Base-by-base conservation (phyloP, 1,284 basidiomycete species). In the Irpex sp. region DNA sequence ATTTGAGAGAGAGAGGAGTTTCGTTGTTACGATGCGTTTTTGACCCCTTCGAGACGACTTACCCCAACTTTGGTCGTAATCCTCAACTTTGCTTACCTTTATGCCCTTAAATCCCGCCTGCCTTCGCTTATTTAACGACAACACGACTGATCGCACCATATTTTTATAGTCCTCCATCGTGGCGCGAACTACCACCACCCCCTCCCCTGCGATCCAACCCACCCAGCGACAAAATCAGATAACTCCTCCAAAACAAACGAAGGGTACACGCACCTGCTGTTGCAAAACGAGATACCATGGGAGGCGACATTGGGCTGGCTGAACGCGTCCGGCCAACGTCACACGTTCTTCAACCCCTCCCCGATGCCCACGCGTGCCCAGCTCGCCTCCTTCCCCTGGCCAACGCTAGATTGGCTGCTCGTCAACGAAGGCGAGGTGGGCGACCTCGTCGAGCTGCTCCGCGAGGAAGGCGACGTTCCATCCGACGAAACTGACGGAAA, bases 281-380 rank as follows among this genome's bases (percentile, higher is more conserved):
- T 86, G 0, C 84, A 86, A 66, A 86, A 87, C 67, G 85, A 87
- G 67, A 83, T 86, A n/a, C 77, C 77, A 1, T 69, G 78, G 58
- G 59, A 66, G 5, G 78, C 78, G 4, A 84, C 82, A 0, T 69
- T 80, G 35, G 68, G 70, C 26, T 77, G 73, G 62, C 75, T 80
- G 54, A 70, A 74, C 7, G 1, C 61, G 67, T 37, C 19, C 15
- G 1, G 59, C 26, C 13, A 63, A 64, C 46, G 65, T 70, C 8
- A 72, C 69, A 78, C 78, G 0, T 75, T 86, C 57, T 79, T 82
- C 70, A 87, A 86, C 68, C 84, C 84, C 1, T 86, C 84, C 0
- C 84, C 85, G 0, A 76, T 86, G 69, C 83, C 81, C 0, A 70
- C 74, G 2, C 57, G 59, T 4, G 47, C 35, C 6, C 61, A 72